These are phyloP conservation scores for Verbascum thapsus DNA, from an alignment of 257 asterid genomes.

Conservation along the genomic window DNA sequence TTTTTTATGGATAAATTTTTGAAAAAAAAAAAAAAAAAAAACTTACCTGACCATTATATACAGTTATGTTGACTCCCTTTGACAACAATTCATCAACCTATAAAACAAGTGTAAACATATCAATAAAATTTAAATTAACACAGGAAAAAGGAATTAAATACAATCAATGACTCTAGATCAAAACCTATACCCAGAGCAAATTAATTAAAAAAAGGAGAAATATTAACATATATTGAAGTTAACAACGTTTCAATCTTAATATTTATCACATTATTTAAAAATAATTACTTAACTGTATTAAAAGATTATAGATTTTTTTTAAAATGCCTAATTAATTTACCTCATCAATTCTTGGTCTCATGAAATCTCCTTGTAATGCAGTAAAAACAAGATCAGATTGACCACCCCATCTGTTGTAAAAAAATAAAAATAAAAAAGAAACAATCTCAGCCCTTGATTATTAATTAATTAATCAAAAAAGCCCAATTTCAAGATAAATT, in stretches of 20 bases:
- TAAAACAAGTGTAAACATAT: background rate
- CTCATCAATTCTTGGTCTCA: slow-evolving; percentile 85
- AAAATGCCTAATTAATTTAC: slow-evolving; percentile 34
- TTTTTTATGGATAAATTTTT: too few relatives aligned
- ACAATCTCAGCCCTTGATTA: background rate
- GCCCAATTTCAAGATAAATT: background rate
- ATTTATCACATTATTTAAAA: too few relatives aligned
- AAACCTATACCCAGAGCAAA: too few relatives aligned
- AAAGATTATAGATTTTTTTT: too few relatives aligned
- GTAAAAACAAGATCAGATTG: slow-evolving; percentile 56
- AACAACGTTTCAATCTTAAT: too few relatives aligned
- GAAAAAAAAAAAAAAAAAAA: background rate
- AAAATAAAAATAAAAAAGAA: background rate
- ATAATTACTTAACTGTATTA: too few relatives aligned
- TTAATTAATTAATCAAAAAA: background rate
- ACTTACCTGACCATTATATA: slow-evolving; percentile 93
- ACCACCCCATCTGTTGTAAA: slow-evolving; percentile 94
- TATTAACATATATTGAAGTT: too few relatives aligned
- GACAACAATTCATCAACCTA: slow-evolving; percentile 84
- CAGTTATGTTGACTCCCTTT: slow-evolving; percentile 78
- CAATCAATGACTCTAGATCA: too few relatives aligned
- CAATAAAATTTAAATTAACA: background rate
- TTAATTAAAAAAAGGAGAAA: too few relatives aligned
- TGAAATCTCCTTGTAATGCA: slow-evolving; percentile 68
- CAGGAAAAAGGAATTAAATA: too few relatives aligned